Base-by-base conservation (phyloP, 1,284 basidiomycete species). In the Puccinia novopanici region DNA sequence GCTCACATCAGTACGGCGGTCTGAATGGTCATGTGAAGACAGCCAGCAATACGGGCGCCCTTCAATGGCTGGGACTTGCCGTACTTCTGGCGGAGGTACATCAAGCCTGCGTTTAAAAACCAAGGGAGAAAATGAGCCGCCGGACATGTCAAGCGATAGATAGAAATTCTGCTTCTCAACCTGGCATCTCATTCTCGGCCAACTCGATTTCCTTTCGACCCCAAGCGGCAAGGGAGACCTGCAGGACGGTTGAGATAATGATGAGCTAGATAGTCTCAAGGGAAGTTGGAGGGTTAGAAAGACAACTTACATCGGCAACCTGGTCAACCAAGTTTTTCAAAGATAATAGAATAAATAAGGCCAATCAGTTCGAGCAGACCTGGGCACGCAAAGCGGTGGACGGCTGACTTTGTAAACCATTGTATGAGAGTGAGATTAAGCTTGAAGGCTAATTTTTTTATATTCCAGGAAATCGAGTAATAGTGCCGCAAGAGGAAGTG, bases 181-280 rank as follows among this genome's bases (percentile, higher is more conserved):
- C 78, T 34, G 78, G 78, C 78, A 80, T 80, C 54, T 80, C 78
- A 73, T 80, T 80, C 50, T 98, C 95, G 83, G 95, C 95, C 87
- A 98, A 94, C 89, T 96, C 92, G 85, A 98, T 93, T 89, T 98
- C 95, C 89, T 98, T 97, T 88, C 95, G 94, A 88, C 94, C 93
- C 87, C 94, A 95, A 82, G 94, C 93, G 86, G 78, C 78, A 27
- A 80, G 68, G 30, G 78, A 80, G 48, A 80, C 71, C 78, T 80
- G 40, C 40, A 12, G 42, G n/a, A 48, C 40, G 45, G 24, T 63
- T 67, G 10, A 73, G 57, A 54, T 13, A 57, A 57, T 10, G 54
- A 8, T 37, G 40, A 45, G 22, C 34, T 9, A 17, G n/a, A 50
- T 22, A 24, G 24, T 37, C 37, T 61, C 8, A 12, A 57, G n/a